Evolutionary conservation across 768 basidiomycete species (phyloP), one percentile per base, ranked within the genome.

Genomic region (Boletellus ananiceps): DNA sequence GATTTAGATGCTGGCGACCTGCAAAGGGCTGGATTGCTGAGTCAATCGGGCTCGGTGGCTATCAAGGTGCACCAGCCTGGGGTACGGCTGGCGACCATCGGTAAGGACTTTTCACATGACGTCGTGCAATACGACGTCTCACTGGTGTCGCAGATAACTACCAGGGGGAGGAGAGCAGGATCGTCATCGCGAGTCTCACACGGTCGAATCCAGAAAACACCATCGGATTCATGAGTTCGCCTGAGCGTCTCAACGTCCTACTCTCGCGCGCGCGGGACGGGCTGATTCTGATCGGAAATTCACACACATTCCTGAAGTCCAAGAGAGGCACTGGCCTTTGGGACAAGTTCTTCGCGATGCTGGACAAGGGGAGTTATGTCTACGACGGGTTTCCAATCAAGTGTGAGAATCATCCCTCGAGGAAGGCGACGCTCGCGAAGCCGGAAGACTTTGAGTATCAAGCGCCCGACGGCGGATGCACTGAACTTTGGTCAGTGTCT

Each of bases 141-240:
- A 55, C 44, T 16, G 9, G 16, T 14, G 25, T 5, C 23, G 13
- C 47, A 86, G 86, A 88, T 52, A 88, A 88, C 56, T 88, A 86
- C 53, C 85, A 88, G 57, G 85, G 85, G 9, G 86, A 88, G 57
- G 85, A 87, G 61, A 81, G 81, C 35, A 74, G 86, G 27, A 81
- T 88, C 34, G 81, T 88, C 37, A 72, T 88, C 16, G 71, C 73
- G 18, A 80, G 77, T 13, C 61, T 88, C 19, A 84, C 82, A 0
- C 65, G 86, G 34, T 85, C 83, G 58, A 86, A 88, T 52, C 14
- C 67, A 0, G 54, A 66, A 0, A 62, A 74, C 44, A 77, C 75
- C 54, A 88, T 88, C 21, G 86, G 86, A 0, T 87, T 87, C 66
- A 86, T 88, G 84, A 69, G 60, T 37, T 74, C 85, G 1, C 80